phyloP scores from a whole-genome alignment of 2,329 filamentous ascomycete species.

The Alternaria ethzedia region DNA sequence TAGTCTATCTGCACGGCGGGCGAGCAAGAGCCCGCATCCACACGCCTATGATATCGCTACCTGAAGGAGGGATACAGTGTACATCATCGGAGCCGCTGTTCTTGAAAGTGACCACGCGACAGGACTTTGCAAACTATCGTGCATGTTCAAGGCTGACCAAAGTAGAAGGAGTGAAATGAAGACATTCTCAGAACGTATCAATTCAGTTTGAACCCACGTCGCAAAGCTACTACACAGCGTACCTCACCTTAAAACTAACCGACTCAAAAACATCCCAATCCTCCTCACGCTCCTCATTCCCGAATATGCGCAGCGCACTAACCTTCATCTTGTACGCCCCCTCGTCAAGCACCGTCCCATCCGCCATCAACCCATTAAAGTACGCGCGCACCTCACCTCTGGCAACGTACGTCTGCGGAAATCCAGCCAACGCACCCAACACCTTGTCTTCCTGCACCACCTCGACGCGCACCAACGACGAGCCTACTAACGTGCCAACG shows the following conservation, averaged over 20 bases:
- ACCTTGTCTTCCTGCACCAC: slow-evolving; percentile 6
- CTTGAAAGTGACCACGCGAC: background rate
- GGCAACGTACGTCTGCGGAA: slow-evolving; percentile 9
- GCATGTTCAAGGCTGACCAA: background rate
- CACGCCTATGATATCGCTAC: background rate
- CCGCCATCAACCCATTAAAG: slow-evolving; percentile 23
- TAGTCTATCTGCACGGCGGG: background rate
- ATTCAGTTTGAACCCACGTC: background rate
- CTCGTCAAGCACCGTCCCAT: slow-evolving; percentile 18
- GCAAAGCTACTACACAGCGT: background rate
- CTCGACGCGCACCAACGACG: slow-evolving; percentile 11
- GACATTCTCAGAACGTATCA: background rate
- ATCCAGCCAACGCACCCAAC: slow-evolving; percentile 11
- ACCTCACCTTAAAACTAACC: background rate
- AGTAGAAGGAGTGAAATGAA: background rate
- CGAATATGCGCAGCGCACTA: slow-evolving; percentile 17
- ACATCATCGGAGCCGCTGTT: background rate
- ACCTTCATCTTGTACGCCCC: slow-evolving; percentile 20
- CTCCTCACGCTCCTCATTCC: background rate
- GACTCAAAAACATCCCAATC: slow-evolving; percentile 1
- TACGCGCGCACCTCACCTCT: background rate
- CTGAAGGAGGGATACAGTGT: background rate
- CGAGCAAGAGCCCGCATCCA: background rate
- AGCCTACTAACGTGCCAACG: background rate
- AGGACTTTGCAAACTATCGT: background rate